Conservation (phyloP, 345 rosid species). For the Turritis glabra region DNA sequence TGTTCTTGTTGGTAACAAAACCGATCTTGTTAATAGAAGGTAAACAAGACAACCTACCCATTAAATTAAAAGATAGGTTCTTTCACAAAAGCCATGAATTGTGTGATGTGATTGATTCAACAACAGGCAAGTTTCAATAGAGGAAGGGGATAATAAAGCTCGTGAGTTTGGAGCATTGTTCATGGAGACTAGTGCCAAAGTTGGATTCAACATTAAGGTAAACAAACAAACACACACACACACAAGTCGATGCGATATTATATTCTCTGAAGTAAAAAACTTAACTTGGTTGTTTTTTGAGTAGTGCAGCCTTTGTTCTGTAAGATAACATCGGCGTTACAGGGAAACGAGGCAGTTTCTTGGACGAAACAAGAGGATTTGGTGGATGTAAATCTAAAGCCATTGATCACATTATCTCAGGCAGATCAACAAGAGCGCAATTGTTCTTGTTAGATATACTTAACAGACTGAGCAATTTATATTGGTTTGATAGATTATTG, state of each 20-base stretch:
- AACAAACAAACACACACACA: neutral
- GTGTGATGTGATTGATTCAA: neutral
- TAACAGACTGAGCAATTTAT: neutral
- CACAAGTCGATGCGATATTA: neutral
- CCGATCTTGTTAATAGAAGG: constrained; percentile 78
- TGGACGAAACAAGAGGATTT: constrained; percentile 83
- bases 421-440: constrained; percentile 58
- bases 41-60: constrained; percentile 16
- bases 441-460: constrained; percentile 58
- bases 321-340: constrained; percentile 85
- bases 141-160: constrained; percentile 86
- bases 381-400: constrained; percentile 90
- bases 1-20: constrained; percentile 87
- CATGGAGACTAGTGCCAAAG: constrained; percentile 92
- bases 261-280: neutral
- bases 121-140: constrained; percentile 82
- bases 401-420: constrained; percentile 61
- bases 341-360: constrained; percentile 77
- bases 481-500: neutral
- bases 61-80: neutral
- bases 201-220: constrained; percentile 90
- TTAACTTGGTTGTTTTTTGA: neutral
- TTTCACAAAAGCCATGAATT: neutral
- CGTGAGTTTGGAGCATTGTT: constrained; percentile 79
- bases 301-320: constrained; percentile 75